Conservation (phyloP, 2,329 filamentous ascomycete genomes). For the Penicillium griseofulvum region DNA sequence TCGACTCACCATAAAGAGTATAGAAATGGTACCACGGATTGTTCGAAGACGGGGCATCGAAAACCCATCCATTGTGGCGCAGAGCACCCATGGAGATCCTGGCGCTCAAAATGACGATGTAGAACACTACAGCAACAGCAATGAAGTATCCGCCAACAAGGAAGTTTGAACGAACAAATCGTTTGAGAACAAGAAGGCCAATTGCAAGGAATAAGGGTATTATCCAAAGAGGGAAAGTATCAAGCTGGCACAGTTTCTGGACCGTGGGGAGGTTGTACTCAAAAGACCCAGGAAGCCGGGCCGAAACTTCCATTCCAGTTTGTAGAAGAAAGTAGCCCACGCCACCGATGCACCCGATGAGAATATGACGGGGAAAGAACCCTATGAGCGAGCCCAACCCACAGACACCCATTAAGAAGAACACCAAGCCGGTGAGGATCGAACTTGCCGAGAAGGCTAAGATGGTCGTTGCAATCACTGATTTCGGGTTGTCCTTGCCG, state of each 20-base stretch:
- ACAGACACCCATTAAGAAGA: constrained; percentile 85
- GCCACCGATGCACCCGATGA: constrained; percentile 95
- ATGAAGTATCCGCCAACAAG: constrained; percentile 86
- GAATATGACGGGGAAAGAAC: constrained; percentile 93
- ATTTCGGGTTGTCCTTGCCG: constrained; percentile 75
- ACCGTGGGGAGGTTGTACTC: constrained; percentile 77
- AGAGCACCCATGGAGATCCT: constrained; percentile 65
- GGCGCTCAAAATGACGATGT: constrained; percentile 50
- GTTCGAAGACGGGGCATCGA: constrained; percentile 75
- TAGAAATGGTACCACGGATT: constrained; percentile 99
- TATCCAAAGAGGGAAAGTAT: constrained; percentile 79
- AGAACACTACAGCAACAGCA: constrained; percentile 64
- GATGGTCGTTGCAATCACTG: constrained; percentile 91
- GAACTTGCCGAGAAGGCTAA: constrained; percentile 87
- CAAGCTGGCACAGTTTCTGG: constrained; percentile 66
- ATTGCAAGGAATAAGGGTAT: constrained; percentile 75
- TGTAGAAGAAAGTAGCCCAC: constrained; percentile 92
- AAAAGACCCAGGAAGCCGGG: constrained; percentile 79
- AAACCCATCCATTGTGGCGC: constrained; percentile 81
- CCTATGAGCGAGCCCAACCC: constrained; percentile 88
- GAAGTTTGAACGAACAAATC: constrained; percentile 75
- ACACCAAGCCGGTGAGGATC: constrained; percentile 84
- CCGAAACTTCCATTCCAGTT: constrained; percentile 91
- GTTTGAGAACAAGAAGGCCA: constrained; percentile 71
- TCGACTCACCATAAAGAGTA: constrained; percentile 75